phyloP scores from a whole-genome alignment of 1,284 basidiomycete species.

The Cutaneotrichosporon sp. region DNA sequence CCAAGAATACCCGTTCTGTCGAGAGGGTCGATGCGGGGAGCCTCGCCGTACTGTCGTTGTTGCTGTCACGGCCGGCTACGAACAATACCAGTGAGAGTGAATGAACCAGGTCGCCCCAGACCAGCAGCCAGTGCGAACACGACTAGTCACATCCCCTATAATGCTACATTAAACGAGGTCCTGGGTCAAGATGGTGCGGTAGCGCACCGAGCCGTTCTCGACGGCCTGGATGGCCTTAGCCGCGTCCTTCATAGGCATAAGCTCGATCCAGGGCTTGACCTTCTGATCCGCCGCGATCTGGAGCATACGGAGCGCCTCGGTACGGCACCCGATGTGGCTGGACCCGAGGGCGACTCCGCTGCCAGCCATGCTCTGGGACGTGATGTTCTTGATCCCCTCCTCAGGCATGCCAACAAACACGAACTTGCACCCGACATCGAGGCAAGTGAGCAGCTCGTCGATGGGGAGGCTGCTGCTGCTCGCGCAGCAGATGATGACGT shows the following conservation, averaged over 20 bases:
- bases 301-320: conserved; percentile 63
- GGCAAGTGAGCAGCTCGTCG: conserved; percentile 56
- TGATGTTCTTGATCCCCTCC: conserved; percentile 43
- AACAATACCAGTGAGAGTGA: too few relatives aligned
- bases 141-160: not conserved
- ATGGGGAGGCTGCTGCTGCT: conserved; percentile 55
- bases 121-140: not conserved
- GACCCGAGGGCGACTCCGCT: conserved; percentile 55
- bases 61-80: too few relatives aligned
- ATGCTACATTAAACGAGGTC: conserved; percentile 15
- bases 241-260: conserved; percentile 62
- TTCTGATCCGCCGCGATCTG: conserved; percentile 61
- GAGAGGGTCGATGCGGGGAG: too few relatives aligned
- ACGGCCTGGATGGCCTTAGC: conserved; percentile 60
- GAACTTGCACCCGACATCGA: conserved; percentile 60
- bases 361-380: conserved; percentile 50
- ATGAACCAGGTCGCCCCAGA: too few relatives aligned
- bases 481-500: conserved; percentile 63
- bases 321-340: conserved; percentile 64
- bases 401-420: conserved; percentile 60
- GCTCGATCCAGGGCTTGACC: conserved; percentile 59
- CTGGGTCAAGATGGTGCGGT: conserved; percentile 56
- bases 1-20: too few relatives aligned
- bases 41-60: too few relatives aligned
- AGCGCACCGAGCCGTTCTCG: conserved; percentile 59